These are phyloP conservation scores for Elsinoe necatrix DNA, from an alignment of 2,329 filamentous ascomycete genomes.

Conservation along the genomic window DNA sequence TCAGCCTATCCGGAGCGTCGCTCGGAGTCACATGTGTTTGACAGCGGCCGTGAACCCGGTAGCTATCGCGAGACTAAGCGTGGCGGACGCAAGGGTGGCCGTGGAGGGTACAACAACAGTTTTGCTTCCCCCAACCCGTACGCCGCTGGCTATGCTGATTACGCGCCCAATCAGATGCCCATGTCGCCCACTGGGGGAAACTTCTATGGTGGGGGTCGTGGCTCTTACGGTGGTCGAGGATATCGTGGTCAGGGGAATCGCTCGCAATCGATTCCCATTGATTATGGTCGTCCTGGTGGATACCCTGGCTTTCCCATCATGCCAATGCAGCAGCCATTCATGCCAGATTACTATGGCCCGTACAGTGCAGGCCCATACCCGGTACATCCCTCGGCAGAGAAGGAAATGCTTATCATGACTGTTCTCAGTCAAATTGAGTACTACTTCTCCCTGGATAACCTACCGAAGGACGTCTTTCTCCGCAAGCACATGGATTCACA, in stretches of 20 bases:
- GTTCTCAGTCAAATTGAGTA: constrained; percentile 64
- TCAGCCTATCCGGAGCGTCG: constrained; percentile 5
- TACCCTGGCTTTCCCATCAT: constrained; percentile 26
- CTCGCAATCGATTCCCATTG: constrained; percentile 54
- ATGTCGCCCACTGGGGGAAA: constrained; percentile 23
- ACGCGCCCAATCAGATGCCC: constrained; percentile 22
- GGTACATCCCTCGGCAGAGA: constrained; percentile 51
- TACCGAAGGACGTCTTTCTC: constrained; percentile 86
- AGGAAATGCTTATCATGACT: constrained; percentile 49
- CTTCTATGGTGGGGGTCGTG: constrained; percentile 25
- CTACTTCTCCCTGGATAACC: constrained; percentile 93
- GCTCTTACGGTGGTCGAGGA: constrained; percentile 32
- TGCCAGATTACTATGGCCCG: constrained; percentile 42
- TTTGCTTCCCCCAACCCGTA: constrained; percentile 27
- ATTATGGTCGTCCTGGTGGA: constrained; percentile 39
- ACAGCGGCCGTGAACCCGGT: constrained; percentile 15
- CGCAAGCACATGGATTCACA: constrained; percentile 90
- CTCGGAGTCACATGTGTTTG: constrained; percentile 14
- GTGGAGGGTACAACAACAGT: constrained; percentile 28
- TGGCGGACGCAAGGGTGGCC: constrained; percentile 25
- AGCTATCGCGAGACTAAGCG: constrained; percentile 21
- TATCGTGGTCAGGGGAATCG: constrained; percentile 46
- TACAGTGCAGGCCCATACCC: constrained; percentile 51
- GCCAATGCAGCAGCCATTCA: constrained; percentile 14
- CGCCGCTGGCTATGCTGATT: constrained; percentile 23